Conservation (phyloP, 371 early-diverging fungal genomes). For the Mucor circinelloides region DNA sequence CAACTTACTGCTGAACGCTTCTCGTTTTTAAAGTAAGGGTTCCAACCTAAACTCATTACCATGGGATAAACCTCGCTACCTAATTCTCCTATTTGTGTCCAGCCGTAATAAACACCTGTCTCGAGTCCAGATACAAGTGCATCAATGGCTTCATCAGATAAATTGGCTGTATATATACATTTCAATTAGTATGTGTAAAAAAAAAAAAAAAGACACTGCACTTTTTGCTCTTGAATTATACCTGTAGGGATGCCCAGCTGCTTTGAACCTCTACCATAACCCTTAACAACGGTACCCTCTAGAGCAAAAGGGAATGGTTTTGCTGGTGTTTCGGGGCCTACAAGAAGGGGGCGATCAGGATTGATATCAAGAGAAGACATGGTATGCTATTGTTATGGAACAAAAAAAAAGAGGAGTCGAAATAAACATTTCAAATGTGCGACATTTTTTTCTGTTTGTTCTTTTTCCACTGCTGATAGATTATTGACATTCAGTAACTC, state of each 20-base stretch:
- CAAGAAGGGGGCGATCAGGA: conserved; percentile 59
- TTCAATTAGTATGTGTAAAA: neutral
- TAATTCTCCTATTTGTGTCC: conserved; percentile 74
- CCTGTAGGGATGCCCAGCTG: conserved; percentile 98
- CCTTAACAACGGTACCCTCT: conserved; percentile 81
- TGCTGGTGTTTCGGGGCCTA: conserved; percentile 56
- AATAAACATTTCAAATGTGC: neutral
- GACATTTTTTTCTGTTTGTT: neutral
- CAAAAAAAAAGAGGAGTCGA: neutral
- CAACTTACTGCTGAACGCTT: conserved; percentile 84
- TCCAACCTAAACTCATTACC: conserved; percentile 99
- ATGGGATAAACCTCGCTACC: conserved; percentile 77
- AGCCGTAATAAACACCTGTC: conserved; percentile 95
- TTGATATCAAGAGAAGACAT: conserved; percentile 25
- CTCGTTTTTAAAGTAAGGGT: conserved; percentile 97
- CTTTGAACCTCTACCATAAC: conserved; percentile 95
- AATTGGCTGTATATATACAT: conserved; percentile 68
- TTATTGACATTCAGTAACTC: too few species aligned
- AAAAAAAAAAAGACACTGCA: neutral
- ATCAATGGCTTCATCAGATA: conserved; percentile 80
- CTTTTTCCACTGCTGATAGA: neutral
- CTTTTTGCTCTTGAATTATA: conserved; percentile 29
- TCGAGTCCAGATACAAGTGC: conserved; percentile 64
- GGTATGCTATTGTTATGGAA: neutral
- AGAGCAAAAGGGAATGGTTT: conserved; percentile 75